Evolutionary conservation across 2,329 filamentous ascomycete species (phyloP).

Genomic region (Verticillium nubilum): DNA sequence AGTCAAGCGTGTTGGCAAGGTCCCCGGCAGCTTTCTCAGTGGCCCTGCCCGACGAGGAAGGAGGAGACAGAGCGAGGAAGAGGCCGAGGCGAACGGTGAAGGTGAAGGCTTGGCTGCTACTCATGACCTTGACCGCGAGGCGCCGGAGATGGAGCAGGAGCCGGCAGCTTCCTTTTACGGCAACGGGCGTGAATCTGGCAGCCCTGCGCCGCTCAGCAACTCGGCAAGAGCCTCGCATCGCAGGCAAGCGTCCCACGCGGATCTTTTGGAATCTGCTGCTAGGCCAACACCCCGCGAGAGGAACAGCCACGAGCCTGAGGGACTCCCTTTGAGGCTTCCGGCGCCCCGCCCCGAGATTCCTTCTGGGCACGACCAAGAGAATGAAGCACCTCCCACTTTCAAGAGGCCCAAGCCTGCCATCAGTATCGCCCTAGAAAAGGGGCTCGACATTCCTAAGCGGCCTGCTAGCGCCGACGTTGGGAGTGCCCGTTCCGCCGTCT

Average conservation of each 20-base stretch:
- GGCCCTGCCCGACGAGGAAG: conserved; percentile 74
- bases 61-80: conserved; percentile 62
- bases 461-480: conserved; percentile 40
- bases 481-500: conserved; percentile 28
- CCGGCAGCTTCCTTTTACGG: conserved; percentile 39
- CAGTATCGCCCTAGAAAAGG: conserved; percentile 50
- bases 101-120: conserved; percentile 31
- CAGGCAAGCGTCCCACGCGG: conserved; percentile 30
- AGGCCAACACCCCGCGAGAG: conserved; percentile 21
- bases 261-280: conserved; percentile 25
- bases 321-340: conserved; percentile 48
- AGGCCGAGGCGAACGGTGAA: conserved; percentile 41
- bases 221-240: conserved; percentile 35
- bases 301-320: conserved; percentile 15
- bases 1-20: conserved; percentile 69
- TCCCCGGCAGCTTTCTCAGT: conserved; percentile 71
- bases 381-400: conserved; percentile 68
- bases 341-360: conserved; percentile 52
- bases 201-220: conserved; percentile 47
- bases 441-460: conserved; percentile 44
- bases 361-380: conserved; percentile 74
- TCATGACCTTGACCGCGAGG: conserved; percentile 37
- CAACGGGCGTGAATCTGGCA: conserved; percentile 47
- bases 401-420: conserved; percentile 53
- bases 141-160: conserved; percentile 29